Percentiles rank a stretch among this genome's conserved stretches.
Evolutionary conservation across 768 basidiomycete species (phyloP).

Genomic region (Saitozyma podzolica): DNA sequence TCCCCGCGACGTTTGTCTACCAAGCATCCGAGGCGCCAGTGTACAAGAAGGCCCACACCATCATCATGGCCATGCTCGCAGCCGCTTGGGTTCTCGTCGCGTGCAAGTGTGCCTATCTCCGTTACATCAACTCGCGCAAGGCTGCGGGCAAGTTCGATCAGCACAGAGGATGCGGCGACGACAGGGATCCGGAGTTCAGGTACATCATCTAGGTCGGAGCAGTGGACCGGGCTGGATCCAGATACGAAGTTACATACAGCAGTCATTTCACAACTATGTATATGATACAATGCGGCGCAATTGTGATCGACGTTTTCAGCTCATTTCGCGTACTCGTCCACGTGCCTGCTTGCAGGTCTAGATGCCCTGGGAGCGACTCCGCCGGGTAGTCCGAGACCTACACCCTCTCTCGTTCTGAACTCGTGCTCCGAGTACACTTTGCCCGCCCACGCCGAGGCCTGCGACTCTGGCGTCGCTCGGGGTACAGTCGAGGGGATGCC

Average conservation of each 20-base stretch:
- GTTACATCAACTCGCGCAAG: conserved; percentile 26
- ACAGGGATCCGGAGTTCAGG: conserved; percentile 37
- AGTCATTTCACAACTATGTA: no score
- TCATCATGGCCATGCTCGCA: conserved; percentile 31
- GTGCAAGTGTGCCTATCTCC: conserved; percentile 29
- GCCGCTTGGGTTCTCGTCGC: conserved; percentile 34
- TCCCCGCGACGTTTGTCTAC: conserved; percentile 37
- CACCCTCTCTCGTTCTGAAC: conserved; percentile 28
- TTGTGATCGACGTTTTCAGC: not conserved
- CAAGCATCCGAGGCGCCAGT: conserved; percentile 19
- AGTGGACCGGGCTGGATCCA: no score
- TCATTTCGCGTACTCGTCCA: conserved; percentile 24
- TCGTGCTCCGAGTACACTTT: conserved; percentile 40
- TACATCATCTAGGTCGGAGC: conserved; percentile 24
- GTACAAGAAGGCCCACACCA: conserved; percentile 29
- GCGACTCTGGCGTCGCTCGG: conserved; percentile 11
- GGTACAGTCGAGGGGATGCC: conserved; percentile 20
- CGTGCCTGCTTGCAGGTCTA: conserved; percentile 40
- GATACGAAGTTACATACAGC: no score
- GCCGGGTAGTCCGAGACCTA: conserved; percentile 14
- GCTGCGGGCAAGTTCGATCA: conserved; percentile 29
- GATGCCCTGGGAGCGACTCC: conserved; percentile 12
- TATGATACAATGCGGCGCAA: not conserved
- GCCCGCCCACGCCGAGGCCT: conserved; percentile 37
- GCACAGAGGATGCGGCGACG: conserved; percentile 35